Base-by-base conservation (phyloP, 176 grass and related monocot species). In the Zea luxurians region DNA sequence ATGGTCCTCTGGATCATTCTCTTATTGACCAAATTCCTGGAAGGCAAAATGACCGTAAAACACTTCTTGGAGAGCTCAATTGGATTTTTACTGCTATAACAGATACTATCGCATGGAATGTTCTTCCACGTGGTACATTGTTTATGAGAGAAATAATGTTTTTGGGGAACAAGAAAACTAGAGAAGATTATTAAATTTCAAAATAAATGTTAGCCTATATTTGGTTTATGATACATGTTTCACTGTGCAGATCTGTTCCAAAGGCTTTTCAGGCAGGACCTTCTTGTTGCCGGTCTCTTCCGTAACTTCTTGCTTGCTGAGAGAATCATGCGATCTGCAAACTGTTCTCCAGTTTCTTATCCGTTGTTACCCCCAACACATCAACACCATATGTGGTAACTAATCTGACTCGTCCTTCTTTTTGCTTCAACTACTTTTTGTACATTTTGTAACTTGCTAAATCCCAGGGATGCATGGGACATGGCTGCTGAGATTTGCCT, bases 21-120 rank as follows among this genome's bases (percentile, higher is more conserved):
- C 83, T 93, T 59, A 99, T 95, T 55, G 90, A 99, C 49, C 80
- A 87, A 92, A 95, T 99, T 53, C 96, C 96, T 80, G 96, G 96
- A 71, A 80, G 92, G 48, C 96, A 95, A 91, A 99, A 95, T 91
- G 96, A 99, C 68, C 92, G 96, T 41, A 99, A 91, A 92, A 99
- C 96, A 42, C 96, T 99, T 70, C 78, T 99, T 40, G 96, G 96
- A n/a, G 96, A 99, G 75, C 80, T 99, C 46, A 99, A 99, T 80
- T 99, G 96, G 96, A 99, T 99, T 95, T 99, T 99, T 68, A 99
- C 96, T 40, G 96, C 96, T 59, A 86, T 99, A 64, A 99, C 96
- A 49, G 96, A 99, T 58, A 99, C 96, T 71, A 93, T 99, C 57
- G 96, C 96, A 38, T 99, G 96, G 96, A 99, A 99, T 85, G 92